Conservation (phyloP, 2,329 filamentous ascomycete genomes). For the Mycocentrospora acerina region DNA sequence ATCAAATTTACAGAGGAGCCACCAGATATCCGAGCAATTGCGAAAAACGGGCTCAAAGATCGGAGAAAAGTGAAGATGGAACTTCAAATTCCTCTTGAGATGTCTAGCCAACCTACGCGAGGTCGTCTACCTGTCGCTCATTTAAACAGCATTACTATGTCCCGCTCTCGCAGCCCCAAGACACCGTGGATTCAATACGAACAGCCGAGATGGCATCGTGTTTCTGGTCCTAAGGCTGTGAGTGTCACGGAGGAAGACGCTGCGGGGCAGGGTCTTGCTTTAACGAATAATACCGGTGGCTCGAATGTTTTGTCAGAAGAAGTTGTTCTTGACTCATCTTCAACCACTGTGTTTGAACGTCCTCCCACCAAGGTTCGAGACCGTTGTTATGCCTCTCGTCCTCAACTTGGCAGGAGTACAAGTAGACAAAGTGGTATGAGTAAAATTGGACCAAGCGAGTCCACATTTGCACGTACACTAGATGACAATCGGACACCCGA, state of each 20-base stretch:
- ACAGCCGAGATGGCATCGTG: conserved; percentile 13
- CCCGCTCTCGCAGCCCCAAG: conserved; percentile 30
- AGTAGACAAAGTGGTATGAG: conserved; percentile 12
- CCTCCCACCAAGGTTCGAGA: conserved; percentile 12
- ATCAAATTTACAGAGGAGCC: neutral
- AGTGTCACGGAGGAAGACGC: conserved; percentile 14
- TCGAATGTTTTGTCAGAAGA: conserved; percentile 10
- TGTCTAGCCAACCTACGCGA: conserved; percentile 23
- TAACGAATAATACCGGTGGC: neutral
- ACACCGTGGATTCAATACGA: conserved; percentile 22
- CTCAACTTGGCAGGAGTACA: conserved; percentile 7
- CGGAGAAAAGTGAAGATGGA: conserved; percentile 32
- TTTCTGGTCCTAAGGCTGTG: conserved; percentile 7
- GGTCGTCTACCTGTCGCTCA: conserved; percentile 10
- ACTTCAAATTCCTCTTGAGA: conserved; percentile 24
- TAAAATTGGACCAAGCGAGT: too few species aligned
- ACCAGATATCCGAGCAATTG: neutral
- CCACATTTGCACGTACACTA: conserved; percentile 10
- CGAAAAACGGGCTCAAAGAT: conserved; percentile 24
- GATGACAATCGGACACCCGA: conserved; percentile 6
- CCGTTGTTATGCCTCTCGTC: conserved; percentile 12
- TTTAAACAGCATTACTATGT: conserved; percentile 18
- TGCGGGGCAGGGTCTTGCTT: neutral
- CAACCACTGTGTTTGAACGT: conserved; percentile 10
- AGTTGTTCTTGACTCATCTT: conserved; percentile 8